A percentile compares a stretch with the other conserved stretches of the same genome.
Conservation (phyloP, 2,329 filamentous ascomycete genomes). For the Fusarium sterilihyphosum region DNA sequence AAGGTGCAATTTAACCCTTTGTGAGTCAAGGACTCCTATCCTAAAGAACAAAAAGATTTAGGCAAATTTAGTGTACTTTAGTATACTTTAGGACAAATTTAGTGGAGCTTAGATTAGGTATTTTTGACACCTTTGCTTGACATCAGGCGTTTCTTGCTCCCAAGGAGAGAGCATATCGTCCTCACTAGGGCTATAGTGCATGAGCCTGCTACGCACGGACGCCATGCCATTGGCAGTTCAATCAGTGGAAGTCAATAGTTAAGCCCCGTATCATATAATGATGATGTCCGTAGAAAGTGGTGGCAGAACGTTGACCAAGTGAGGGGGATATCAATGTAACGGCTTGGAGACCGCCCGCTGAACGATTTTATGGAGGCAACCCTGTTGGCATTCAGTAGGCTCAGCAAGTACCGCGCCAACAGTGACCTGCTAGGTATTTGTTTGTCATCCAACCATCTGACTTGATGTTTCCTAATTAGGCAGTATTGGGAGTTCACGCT, state of each 20-base stretch:
- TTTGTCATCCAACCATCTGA: not conserved
- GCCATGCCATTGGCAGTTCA: not conserved
- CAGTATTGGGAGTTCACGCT: not conserved
- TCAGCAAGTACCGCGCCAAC: not conserved
- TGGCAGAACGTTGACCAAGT: fast-evolving
- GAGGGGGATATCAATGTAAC: not conserved
- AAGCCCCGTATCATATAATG: fast-evolving
- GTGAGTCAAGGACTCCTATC: not conserved
- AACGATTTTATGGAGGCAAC: not conserved
- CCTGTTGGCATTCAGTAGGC: not conserved
- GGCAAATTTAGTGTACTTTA: not conserved
- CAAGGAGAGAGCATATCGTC: not conserved
- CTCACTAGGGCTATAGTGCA: not conserved
- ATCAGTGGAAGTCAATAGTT: not conserved
- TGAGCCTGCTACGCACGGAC: not conserved
- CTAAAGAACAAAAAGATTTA: not conserved
- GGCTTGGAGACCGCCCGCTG: not conserved
- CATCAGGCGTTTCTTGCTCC: too few relatives aligned
- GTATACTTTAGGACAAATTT: not conserved
- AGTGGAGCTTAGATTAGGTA: not conserved
- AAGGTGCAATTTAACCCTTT: not conserved
- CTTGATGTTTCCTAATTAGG: not conserved
- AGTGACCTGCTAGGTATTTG: too few relatives aligned
- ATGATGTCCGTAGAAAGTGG: fast-evolving
- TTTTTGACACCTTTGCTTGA: fast-evolving